Evolutionary conservation across 352 stramenopile genomes (phyloP).

Genomic region (Globisporangium nunn): DNA sequence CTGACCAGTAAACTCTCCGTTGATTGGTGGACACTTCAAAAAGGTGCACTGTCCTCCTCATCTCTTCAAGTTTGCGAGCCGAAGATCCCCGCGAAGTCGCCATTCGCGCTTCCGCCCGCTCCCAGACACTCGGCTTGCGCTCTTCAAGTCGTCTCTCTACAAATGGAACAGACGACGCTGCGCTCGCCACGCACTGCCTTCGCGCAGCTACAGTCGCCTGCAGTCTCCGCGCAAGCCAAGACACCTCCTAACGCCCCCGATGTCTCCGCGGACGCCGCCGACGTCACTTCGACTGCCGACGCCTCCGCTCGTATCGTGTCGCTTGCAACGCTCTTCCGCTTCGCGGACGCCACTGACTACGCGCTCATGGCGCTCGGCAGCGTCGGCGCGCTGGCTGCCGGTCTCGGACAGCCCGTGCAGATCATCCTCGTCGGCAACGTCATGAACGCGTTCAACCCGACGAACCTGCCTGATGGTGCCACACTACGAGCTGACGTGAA

Average conservation of each 20-base stretch:
- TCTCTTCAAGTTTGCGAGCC: not conserved
- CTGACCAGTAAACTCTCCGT: not conserved
- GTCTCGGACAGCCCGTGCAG: constrained; percentile 52
- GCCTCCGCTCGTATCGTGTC: not conserved
- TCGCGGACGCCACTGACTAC: constrained; percentile 41
- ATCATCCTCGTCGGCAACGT: constrained; percentile 69
- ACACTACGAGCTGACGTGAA: constrained; percentile 18
- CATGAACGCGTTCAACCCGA: constrained; percentile 65
- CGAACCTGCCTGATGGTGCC: constrained; percentile 10
- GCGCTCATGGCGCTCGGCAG: constrained; percentile 51
- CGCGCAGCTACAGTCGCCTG: not conserved
- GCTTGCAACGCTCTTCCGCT: constrained; percentile 15
- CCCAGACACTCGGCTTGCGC: too few relatives aligned
- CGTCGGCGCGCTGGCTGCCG: constrained; percentile 28
- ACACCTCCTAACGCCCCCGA: not conserved
- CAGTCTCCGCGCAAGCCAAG: not conserved
- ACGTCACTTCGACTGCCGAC: not conserved
- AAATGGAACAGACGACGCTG: not conserved
- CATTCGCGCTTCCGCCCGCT: not conserved
- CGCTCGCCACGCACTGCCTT: not conserved
- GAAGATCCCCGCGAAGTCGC: too few relatives aligned
- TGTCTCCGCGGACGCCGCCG: not conserved
- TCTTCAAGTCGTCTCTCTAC: too few relatives aligned
- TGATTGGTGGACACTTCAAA: not conserved
- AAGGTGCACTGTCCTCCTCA: not conserved